Conservation (phyloP, 2,329 filamentous ascomycete genomes). For the Fusarium camptoceras region DNA sequence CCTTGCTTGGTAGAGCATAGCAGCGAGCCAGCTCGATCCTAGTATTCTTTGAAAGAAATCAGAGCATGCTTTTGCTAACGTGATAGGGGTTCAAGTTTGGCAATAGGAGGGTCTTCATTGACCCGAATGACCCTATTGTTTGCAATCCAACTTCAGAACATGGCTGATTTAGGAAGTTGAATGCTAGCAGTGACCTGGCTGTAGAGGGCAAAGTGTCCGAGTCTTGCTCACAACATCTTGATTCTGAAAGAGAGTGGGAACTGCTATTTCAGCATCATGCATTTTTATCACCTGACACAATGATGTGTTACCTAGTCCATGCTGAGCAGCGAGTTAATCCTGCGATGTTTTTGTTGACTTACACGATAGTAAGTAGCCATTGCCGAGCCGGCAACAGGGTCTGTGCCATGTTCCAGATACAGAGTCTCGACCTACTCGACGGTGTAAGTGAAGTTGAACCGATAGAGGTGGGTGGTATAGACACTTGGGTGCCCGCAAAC, state of each 20-base stretch:
- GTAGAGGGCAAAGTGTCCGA: not conserved
- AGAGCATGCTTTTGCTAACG: not conserved
- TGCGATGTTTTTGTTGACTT: not conserved
- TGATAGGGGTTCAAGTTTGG: not conserved
- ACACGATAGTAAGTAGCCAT: not conserved
- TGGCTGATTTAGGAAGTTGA: not conserved
- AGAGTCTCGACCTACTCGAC: not conserved
- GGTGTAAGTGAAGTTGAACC: not conserved
- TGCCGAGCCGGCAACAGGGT: not conserved
- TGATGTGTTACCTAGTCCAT: not conserved
- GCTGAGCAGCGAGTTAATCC: not conserved
- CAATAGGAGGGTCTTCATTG: not conserved
- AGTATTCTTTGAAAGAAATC: not conserved
- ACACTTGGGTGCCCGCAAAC: not conserved
- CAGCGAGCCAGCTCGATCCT: not conserved
- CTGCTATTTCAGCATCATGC: not conserved
- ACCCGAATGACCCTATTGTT: not conserved
- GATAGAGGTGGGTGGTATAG: not conserved
- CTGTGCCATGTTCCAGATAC: not conserved
- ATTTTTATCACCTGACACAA: not conserved
- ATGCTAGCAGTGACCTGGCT: not conserved
- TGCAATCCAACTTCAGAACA: not conserved
- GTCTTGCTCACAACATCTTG: not conserved
- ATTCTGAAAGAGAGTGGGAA: not conserved
- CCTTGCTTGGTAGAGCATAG: not conserved